Evolutionary conservation across 805 yeast species (phyloP).

Genomic region (Saccharomycopsis javanensis): DNA sequence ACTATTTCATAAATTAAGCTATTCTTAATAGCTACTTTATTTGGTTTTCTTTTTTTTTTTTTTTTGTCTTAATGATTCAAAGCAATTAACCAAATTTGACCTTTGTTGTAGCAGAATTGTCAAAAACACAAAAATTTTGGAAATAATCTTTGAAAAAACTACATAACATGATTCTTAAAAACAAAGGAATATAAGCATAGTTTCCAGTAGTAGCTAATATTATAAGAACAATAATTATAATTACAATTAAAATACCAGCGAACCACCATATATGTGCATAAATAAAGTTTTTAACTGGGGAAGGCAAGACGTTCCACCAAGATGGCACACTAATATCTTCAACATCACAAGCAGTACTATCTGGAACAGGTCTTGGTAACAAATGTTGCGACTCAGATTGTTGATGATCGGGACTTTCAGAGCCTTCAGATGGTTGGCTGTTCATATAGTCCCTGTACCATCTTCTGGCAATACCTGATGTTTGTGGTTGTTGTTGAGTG

Average conservation of each 20-base stretch:
- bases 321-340: background rate
- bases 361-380: slow-evolving; percentile 10
- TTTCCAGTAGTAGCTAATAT: slow-evolving; percentile 1
- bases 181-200: background rate
- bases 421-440: background rate
- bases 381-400: background rate
- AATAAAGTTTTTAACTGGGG: background rate
- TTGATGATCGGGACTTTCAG: background rate
- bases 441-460: background rate
- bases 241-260: background rate
- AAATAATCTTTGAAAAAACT: slow-evolving; percentile 2
- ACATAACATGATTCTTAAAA: slow-evolving; percentile 2
- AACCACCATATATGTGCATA: slow-evolving; percentile 6
- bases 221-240: slow-evolving; percentile 3
- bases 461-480: background rate
- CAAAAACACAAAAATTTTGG: background rate
- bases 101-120: background rate
- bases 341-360: background rate
- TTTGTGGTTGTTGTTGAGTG: background rate
- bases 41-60: background rate
- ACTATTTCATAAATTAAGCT: too few species aligned
- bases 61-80: background rate
- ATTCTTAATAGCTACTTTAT: background rate
- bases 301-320: slow-evolving; percentile 7
- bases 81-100: too few species aligned